Base-by-base conservation (phyloP, 225 moss, liverwort and hornwort species). In the Pseudisothecium myosuroides region DNA sequence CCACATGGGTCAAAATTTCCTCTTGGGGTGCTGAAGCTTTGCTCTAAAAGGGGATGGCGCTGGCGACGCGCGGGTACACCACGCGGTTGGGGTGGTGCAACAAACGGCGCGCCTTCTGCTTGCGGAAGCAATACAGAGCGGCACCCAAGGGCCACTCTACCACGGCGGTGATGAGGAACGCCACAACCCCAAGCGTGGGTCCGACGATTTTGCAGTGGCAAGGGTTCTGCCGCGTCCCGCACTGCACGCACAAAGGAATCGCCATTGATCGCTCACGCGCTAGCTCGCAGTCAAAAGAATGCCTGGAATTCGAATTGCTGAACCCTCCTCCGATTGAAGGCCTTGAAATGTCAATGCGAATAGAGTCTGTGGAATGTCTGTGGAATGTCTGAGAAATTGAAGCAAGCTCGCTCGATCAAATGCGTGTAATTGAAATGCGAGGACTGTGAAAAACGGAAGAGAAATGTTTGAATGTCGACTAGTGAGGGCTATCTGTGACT, bases 61-160 rank as follows among this genome's bases (percentile, higher is more conserved):
- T 89, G 20, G 96, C 67, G 12, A 97, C 92, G 9, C 93, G 91
- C 7, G 96, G 95, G 66, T 97, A 95, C 39, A 96, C 96, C 1
- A 96, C 95, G 29, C 91, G 85, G 60, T 81, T 92, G 29, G 97
- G 96, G 76, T 97, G 94, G 65, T 90, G 90, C 87, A 97, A 45
- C 82, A 97, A 86, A 26, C 94, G 91, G 23, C 95, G 90, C 23
- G 92, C 96, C 90, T 85, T 95, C 45, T 90, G 88, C 80, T 91
- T 94, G 50, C 82, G 84, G 91, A 97, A 95, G 76, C 93, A 92
- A 76, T 95, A 95, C 47, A 97, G 74, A 2, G 91, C 86, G 28
- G 89, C 92, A 12, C 95, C 96, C 64, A 96, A 29, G 7, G 95
- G 97, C 95, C 95, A 96, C 76, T 97, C 97, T 24, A 97, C 92